These are phyloP conservation scores for Solanum dulcamara DNA, from an alignment of 257 asterid species.

Conservation along the genomic window DNA sequence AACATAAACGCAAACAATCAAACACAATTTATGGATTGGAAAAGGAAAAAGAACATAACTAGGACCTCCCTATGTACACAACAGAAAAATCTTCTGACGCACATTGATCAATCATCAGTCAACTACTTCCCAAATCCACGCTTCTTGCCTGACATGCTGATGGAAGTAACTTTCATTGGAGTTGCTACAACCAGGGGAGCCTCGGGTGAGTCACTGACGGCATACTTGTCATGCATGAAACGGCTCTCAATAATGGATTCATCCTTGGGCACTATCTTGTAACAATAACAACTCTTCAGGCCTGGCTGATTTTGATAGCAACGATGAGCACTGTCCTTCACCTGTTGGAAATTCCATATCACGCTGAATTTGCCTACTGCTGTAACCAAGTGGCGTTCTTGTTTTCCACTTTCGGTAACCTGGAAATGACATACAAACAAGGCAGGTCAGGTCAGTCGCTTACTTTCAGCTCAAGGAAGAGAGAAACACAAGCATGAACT, in stretches of 20 bases:
- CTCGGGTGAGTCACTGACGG: slow-evolving; percentile 62
- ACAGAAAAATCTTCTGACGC: not conserved
- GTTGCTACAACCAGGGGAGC: slow-evolving; percentile 98
- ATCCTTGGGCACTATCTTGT: slow-evolving; percentile 75
- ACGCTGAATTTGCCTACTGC: slow-evolving; percentile 93
- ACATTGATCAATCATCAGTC: not conserved
- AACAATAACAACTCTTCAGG: slow-evolving; percentile 96
- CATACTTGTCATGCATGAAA: slow-evolving; percentile 87
- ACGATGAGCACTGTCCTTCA: slow-evolving; percentile 82
- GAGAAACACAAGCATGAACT: not conserved
- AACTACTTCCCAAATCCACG: slow-evolving; percentile 1
- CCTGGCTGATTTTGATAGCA: slow-evolving; percentile 94
- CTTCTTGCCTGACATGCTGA: slow-evolving; percentile 74
- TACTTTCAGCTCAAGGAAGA: not conserved
- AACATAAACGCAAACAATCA: not conserved
- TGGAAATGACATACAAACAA: slow-evolving; percentile 10
- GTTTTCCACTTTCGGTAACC: slow-evolving; percentile 98
- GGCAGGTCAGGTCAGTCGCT: not conserved
- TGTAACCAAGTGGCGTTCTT: slow-evolving; percentile 92
- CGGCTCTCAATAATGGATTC: slow-evolving; percentile 92
- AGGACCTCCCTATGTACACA: not conserved
- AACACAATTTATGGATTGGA: not conserved
- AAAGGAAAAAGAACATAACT: not conserved
- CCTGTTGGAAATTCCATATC: slow-evolving; percentile 91
- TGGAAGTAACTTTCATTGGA: slow-evolving; percentile 83